A percentile compares a stretch with the other conserved stretches of the same genome.
Conservation (phyloP, 768 basidiomycete species). For the Pulveroboletus sp. region DNA sequence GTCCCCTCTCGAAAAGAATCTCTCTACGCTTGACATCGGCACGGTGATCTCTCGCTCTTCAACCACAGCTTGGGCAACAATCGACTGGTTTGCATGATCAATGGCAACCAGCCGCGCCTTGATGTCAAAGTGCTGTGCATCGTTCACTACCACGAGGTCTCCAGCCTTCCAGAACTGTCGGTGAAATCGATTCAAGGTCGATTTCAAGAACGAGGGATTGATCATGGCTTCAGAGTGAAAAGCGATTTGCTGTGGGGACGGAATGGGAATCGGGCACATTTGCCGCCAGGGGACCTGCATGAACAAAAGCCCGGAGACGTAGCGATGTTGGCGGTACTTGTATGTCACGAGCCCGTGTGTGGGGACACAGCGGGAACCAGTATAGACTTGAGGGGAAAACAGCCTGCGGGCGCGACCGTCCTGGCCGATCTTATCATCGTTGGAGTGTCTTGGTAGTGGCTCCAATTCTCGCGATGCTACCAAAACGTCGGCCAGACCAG, state of each 20-base stretch:
- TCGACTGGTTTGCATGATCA: not conserved
- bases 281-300: not conserved
- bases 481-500: not conserved
- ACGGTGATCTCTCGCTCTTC: not conserved
- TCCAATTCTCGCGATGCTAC: not conserved
- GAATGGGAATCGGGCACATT: not conserved
- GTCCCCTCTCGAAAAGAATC: not conserved
- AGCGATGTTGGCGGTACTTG: not conserved
- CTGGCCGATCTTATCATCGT: not conserved
- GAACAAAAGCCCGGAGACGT: not conserved
- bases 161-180: not conserved
- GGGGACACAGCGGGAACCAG: not conserved
- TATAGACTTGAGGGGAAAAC: not conserved
- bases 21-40: not conserved
- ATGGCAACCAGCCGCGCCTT: not conserved
- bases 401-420: not conserved
- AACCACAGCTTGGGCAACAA: not conserved
- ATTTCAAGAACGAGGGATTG: not conserved
- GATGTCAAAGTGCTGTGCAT: not conserved
- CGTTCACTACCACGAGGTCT: not conserved
- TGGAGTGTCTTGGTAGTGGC: not conserved
- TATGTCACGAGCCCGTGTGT: not conserved
- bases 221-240: not conserved
- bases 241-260: not conserved
- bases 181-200: not conserved